Evolutionary conservation across 768 basidiomycete genomes (phyloP).

Genomic region (Tricholoma saponaceum): DNA sequence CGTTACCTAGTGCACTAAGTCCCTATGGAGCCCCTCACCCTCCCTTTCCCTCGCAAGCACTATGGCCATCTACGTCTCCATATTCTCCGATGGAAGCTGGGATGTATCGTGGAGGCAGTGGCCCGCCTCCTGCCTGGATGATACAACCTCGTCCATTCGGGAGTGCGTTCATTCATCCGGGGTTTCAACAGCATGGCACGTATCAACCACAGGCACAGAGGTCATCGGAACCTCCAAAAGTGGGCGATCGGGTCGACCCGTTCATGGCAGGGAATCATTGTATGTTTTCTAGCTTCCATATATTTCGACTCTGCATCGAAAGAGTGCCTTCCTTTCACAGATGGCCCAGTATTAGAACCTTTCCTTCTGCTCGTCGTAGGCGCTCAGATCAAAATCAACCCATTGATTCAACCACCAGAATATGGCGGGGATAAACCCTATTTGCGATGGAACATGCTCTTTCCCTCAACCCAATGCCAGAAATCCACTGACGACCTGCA

Average conservation of each 20-base stretch:
- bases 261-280: slow-evolving; percentile 18
- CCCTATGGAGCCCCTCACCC: no score
- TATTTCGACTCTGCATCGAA: background rate
- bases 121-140: no score
- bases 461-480: slow-evolving; percentile 53
- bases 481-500: slow-evolving; percentile 48
- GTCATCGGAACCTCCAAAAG: slow-evolving; percentile 2
- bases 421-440: slow-evolving; percentile 39
- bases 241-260: slow-evolving; percentile 13
- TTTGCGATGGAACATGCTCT: slow-evolving; percentile 76
- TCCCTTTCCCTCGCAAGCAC: background rate
- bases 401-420: slow-evolving; percentile 49
- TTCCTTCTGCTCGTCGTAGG: slow-evolving; percentile 49
- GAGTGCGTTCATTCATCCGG: no score
- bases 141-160: no score
- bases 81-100: no score
- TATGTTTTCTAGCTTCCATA: background rate
- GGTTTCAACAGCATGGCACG: background rate
- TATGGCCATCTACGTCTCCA: background rate
- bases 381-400: slow-evolving; percentile 51
- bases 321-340: slow-evolving; percentile 24
- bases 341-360: slow-evolving; percentile 69
- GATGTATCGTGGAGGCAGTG: no score
- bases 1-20: background rate
- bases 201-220: background rate